phyloP scores from a whole-genome alignment of 495 filamentous ascomycete species.

The Lasiosphaeria ovina region DNA sequence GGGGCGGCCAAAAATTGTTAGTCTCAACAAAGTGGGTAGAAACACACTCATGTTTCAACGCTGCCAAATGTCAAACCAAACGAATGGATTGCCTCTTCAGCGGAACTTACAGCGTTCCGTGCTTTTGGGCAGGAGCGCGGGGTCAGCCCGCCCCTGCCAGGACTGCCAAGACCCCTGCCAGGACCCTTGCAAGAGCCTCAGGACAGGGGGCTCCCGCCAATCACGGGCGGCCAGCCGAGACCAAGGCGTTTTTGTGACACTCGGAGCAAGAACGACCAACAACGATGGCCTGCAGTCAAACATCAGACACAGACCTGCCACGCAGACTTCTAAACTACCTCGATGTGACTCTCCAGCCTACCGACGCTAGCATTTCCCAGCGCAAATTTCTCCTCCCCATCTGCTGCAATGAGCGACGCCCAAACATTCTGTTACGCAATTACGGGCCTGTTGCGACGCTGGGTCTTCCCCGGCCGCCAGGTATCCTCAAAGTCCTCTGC shows the following conservation, averaged over 20 bases:
- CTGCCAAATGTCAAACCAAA: constrained; percentile 32
- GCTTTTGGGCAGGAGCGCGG: constrained; percentile 9
- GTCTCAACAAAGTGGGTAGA: constrained; percentile 22
- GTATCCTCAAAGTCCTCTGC: constrained; percentile 2
- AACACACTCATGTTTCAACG: constrained; percentile 38
- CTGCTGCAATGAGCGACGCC: not conserved
- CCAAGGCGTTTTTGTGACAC: constrained; percentile 38
- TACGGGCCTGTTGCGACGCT: not conserved
- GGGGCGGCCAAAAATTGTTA: constrained; percentile 1
- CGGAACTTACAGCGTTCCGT: not conserved
- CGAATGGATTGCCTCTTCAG: constrained; percentile 19
- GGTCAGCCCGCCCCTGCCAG: constrained; percentile 19
- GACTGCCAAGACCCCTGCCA: constrained; percentile 18
- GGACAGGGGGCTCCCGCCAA: constrained; percentile 28
- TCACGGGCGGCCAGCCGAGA: constrained; percentile 19
- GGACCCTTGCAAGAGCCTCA: constrained; percentile 27
- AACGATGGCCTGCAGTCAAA: constrained; percentile 22
- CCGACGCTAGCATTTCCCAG: not conserved
- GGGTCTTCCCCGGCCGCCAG: not conserved
- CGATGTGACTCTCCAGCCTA: constrained; percentile 19
- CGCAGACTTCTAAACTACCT: constrained; percentile 21
- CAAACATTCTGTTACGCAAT: not conserved
- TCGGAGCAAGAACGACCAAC: constrained; percentile 29
- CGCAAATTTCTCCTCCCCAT: not conserved
- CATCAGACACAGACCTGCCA: constrained; percentile 32